phyloP scores from a whole-genome alignment of 2,329 filamentous ascomycete genomes.

The Penicillium vulpinum region DNA sequence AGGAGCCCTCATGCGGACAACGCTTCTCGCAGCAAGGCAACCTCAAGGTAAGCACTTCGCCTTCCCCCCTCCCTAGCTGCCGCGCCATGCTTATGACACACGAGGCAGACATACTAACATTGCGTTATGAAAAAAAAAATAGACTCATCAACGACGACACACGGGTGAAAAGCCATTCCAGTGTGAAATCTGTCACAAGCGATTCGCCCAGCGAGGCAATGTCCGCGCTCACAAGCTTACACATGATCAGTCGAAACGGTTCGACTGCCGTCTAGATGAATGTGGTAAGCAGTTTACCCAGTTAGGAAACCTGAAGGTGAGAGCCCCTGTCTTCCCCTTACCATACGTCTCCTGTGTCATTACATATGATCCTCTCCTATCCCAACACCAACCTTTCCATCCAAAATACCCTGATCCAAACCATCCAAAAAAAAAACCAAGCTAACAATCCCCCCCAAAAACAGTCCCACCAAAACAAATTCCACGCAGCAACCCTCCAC shows the following conservation, averaged over 20 bases:
- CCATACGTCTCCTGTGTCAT: no score
- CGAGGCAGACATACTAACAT: slow-evolving; percentile 1
- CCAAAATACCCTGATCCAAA: no score
- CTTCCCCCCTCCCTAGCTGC: background rate
- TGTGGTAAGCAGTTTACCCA: slow-evolving; percentile 90
- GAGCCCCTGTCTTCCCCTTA: background rate
- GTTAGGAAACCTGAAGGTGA: slow-evolving; percentile 85
- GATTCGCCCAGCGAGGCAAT: slow-evolving; percentile 83
- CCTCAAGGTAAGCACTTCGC: slow-evolving; percentile 63
- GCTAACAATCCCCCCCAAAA: slow-evolving; percentile 8
- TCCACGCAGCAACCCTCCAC: slow-evolving; percentile 74
- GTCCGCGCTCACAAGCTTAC: slow-evolving; percentile 80
- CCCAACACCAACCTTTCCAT: no score
- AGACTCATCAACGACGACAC: slow-evolving; percentile 86
- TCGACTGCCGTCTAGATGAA: slow-evolving; percentile 74
- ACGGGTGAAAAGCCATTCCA: slow-evolving; percentile 82
- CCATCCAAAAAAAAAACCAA: background rate
- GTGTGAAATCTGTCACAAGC: slow-evolving; percentile 77
- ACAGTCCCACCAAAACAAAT: slow-evolving; percentile 90
- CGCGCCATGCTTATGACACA: background rate
- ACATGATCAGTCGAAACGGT: slow-evolving; percentile 75
- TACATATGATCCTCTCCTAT: no score
- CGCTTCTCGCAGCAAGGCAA: slow-evolving; percentile 90
- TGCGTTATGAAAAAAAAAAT: no score
- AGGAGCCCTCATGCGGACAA: slow-evolving; percentile 70